A percentile compares a stretch with the other conserved stretches of the same genome.
phyloP scores from a whole-genome alignment of 2,329 filamentous ascomycete genomes.

The Cladophialophora chaetospira region DNA sequence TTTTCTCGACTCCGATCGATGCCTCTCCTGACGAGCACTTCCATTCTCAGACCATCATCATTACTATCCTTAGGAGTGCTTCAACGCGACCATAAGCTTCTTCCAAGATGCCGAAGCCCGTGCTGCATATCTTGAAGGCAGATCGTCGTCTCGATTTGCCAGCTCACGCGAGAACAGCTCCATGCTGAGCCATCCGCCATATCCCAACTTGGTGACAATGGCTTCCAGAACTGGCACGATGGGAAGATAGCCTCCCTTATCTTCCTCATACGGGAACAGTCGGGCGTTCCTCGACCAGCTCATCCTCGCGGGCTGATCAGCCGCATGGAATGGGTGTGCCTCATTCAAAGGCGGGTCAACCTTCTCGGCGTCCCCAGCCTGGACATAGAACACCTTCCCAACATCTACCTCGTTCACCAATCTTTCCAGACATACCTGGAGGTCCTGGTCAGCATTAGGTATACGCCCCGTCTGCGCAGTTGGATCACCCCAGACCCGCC shows the following conservation, averaged over 20 bases:
- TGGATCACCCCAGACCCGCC: constrained; percentile 70
- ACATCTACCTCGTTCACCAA: constrained; percentile 60
- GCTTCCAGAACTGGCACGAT: constrained; percentile 61
- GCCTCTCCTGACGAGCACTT: not conserved
- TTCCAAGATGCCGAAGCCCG: constrained; percentile 9
- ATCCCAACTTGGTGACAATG: constrained; percentile 65
- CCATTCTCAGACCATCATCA: not conserved
- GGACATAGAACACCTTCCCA: constrained; percentile 71
- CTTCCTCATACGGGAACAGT: constrained; percentile 66
- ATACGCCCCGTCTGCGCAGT: constrained; percentile 54
- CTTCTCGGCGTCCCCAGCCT: constrained; percentile 72
- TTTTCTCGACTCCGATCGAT: not conserved
- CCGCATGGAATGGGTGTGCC: constrained; percentile 60
- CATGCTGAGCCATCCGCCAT: constrained; percentile 40
- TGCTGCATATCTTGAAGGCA: not conserved
- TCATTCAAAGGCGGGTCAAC: constrained; percentile 59
- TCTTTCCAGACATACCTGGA: constrained; percentile 57
- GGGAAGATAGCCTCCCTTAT: constrained; percentile 68
- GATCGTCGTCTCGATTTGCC: not conserved
- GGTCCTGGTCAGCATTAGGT: constrained; percentile 56
- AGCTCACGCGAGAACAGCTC: constrained; percentile 22
- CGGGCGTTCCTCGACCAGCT: constrained; percentile 78
- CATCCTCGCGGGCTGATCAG: constrained; percentile 65
- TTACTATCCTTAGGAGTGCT: not conserved
- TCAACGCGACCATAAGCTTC: not conserved